Base-by-base conservation (phyloP, 78 protist genomes). In the Bodo saltans region DNA sequence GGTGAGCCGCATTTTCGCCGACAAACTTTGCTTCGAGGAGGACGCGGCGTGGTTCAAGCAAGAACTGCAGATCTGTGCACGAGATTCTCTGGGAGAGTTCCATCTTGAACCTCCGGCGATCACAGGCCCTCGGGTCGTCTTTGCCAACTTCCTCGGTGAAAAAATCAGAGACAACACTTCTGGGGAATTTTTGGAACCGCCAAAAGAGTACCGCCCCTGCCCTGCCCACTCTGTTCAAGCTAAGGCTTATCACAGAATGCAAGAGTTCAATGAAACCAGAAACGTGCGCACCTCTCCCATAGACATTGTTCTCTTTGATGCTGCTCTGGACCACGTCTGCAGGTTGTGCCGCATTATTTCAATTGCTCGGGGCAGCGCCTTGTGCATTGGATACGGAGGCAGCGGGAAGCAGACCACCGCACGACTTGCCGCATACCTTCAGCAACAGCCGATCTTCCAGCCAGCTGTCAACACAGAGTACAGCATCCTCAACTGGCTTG, bases 301-400 rank as follows among this genome's bases (percentile, higher is more conserved):
- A 79, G 88, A 86, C 32, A 88, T 95, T 4, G 95, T 95, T 68
- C 60, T 95, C 70, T 95, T 95, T 88, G 76, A 89, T 35, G 90
- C 90, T 12, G 92, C 93, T 11, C 38, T 95, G 41, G 35, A 72
- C 26, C 96, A 95, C 76, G 29, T 95, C 30, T 17, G 68, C 34
- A 80, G 95, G 23, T 88, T 95, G 83, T 67, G 79, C 33, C 85
- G 97, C 23, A 42, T 92, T 42, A 21, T 95, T 32, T 1, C 78
- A 33, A 41, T 70, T 37, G 82, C 90, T 8, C 85, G 93, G 26
- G 97, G 97, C n/a, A 35, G 68, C 52, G 91, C 91, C 39, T 88
- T 95, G 37, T 78, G 92, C 34, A 94, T 95, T 3, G 97, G 97
- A 30, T 90, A 89, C n/a, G 94, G 95, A 11, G 97, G 97, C 0